These are phyloP conservation scores for Cercospora brassicicola DNA, from an alignment of 2,329 filamentous ascomycete genomes.

Conservation along the genomic window DNA sequence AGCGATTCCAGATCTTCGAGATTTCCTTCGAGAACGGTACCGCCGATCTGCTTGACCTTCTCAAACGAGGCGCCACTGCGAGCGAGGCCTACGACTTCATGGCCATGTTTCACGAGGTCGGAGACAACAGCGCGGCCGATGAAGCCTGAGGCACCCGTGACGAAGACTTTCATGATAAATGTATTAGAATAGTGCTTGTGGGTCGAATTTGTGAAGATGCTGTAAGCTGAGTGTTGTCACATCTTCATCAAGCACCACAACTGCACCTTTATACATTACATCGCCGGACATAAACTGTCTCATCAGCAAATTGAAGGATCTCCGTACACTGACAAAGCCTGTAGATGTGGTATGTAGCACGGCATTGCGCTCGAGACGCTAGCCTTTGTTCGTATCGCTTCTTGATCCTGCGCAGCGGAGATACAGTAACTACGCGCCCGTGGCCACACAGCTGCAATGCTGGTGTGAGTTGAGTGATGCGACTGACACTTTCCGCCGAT, in stretches of 20 bases:
- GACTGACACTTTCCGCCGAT: neutral
- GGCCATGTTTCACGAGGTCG: constrained; percentile 42
- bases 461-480: too few species aligned
- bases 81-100: constrained; percentile 47
- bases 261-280: neutral
- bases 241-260: neutral
- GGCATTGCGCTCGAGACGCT: neutral
- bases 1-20: constrained; percentile 45
- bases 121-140: constrained; percentile 43
- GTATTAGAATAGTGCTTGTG: neutral
- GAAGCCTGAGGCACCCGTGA: constrained; percentile 48
- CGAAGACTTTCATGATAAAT: constrained; percentile 33
- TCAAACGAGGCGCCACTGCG: constrained; percentile 41
- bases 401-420: neutral
- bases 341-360: neutral
- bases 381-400: neutral
- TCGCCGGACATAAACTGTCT: neutral
- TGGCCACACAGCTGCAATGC: neutral
- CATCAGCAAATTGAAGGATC: neutral
- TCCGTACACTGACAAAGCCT: neutral
- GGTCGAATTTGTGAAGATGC: neutral
- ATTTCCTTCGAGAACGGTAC: constrained; percentile 44
- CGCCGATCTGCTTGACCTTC: constrained; percentile 43
- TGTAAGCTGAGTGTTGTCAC: neutral
- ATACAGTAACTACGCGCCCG: neutral